Evolutionary conservation across 306 rosid genomes (phyloP), one percentile per base, ranked within the genome.

Genomic region (Cicer chorassanicum): DNA sequence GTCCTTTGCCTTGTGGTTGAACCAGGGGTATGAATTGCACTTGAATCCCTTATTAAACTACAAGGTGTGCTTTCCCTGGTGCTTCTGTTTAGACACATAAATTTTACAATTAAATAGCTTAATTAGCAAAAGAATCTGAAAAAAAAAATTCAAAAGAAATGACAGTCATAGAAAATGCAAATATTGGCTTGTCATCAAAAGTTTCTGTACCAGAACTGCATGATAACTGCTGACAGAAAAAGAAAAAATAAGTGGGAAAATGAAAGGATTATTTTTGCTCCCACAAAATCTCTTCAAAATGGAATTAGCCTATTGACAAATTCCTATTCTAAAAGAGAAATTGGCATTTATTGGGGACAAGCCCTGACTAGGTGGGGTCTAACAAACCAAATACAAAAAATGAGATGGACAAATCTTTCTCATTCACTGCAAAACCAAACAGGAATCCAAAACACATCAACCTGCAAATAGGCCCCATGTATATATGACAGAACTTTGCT

Each of bases 41-140:
- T 76, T 8, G 87, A 75, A 65, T 86, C 89, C 82, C 94, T 81
- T 78, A 86, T 84, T 76, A 87, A 83, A 86, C 95, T 93, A 73
- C 85, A 85, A n/a, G 93, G 97, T 6, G 92, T 86, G 87, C 90
- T 91, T 85, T 87, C 97, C 64, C 92, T 82, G 8, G 93, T 91
- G 79, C 89, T 88, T 76, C 96, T 89, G 85, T 49, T 38, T 53
- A 65, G 53, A 29, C 13, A 61, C 61, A 8, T 21, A 69, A 44
- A 11, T 6, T 70, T 43, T 18, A 19, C 9, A 54, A 69, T 63
- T 10, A 74, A 57, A n/a, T 45, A 67, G 75, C 36, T 59, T 16
- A 29, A 29, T 29, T 29, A 61, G 50, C 45, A 77, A 9, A 78
- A 48, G 70, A 68, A 42, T 65, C 38, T 19, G 43, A 36, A 34